Evolutionary conservation across 768 basidiomycete genomes (phyloP).

Genomic region (Termitomyces sp.): DNA sequence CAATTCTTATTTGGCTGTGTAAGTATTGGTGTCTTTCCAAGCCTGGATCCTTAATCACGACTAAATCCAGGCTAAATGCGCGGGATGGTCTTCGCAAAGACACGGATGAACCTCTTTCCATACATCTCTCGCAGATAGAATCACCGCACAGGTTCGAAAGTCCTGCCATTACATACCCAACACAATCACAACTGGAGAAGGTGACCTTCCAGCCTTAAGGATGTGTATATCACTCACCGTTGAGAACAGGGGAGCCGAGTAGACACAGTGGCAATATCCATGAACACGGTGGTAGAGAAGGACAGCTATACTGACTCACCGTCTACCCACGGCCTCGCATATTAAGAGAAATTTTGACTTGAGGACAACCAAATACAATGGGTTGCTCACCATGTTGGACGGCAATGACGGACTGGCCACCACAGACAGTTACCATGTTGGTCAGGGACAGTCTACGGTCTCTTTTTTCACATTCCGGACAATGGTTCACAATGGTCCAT

Average conservation of each 20-base stretch:
- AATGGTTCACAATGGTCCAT: neutral
- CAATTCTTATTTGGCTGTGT: conserved; percentile 51
- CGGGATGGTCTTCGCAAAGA: conserved; percentile 33
- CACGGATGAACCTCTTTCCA: conserved; percentile 30
- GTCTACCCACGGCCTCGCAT: neutral
- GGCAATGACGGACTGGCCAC: neutral
- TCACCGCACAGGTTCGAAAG: conserved; percentile 3
- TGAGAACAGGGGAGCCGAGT: conserved; percentile 3
- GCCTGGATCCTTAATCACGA: neutral
- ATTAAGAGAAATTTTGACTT: neutral
- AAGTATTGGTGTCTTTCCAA: conserved; percentile 6
- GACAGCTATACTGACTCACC: neutral
- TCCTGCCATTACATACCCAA: neutral
- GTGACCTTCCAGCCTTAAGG: neutral
- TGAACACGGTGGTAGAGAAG: conserved; percentile 12
- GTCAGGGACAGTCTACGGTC: neutral
- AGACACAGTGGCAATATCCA: conserved; percentile 10
- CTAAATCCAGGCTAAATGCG: conserved; percentile 35
- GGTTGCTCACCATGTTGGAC: neutral
- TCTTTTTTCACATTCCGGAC: neutral
- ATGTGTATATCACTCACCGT: neutral
- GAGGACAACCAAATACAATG: neutral
- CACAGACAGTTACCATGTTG: neutral
- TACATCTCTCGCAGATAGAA: conserved; percentile 34
- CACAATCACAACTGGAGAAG: conserved; percentile 7